phyloP scores from a whole-genome alignment of 495 filamentous ascomycete genomes.

The Aspergillus biplanus region DNA sequence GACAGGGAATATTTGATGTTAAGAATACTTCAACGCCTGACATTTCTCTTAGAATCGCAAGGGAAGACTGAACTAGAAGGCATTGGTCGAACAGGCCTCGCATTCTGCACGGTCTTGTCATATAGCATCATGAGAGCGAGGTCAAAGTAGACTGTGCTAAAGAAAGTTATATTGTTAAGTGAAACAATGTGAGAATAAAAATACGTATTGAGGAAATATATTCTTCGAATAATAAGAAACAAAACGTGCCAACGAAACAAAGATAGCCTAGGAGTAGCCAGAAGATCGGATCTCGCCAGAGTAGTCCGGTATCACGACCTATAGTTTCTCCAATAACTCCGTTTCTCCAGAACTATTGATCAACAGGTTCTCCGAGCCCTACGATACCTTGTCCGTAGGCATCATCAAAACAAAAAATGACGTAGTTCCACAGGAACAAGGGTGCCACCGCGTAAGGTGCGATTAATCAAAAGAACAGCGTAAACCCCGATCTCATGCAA shows the following conservation, averaged over 20 bases:
- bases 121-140: background rate
- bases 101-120: background rate
- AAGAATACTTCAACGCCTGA: too few species aligned
- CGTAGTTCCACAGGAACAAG: slow-evolving; percentile 6
- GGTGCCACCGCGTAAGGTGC: background rate
- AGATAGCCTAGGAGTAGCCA: background rate
- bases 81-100: background rate
- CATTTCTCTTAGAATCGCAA: too few species aligned
- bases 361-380: slow-evolving; percentile 1
- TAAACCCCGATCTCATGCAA: slow-evolving; percentile 28
- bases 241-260: slow-evolving; percentile 5
- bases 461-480: slow-evolving; percentile 23
- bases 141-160: background rate
- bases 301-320: background rate
- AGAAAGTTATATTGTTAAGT: background rate
- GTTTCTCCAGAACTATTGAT: slow-evolving; percentile 9
- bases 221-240: slow-evolving; percentile 5
- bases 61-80: background rate
- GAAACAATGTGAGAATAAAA: slow-evolving; percentile 4
- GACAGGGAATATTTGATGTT: too few species aligned
- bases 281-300: background rate
- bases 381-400: background rate
- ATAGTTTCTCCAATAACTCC: slow-evolving; percentile 15
- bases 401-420: background rate
- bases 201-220: slow-evolving; percentile 17